Percentiles rank a stretch among this genome's conserved stretches.
phyloP scores from a whole-genome alignment of 257 asterid species.

The Cruciata laevipes region DNA sequence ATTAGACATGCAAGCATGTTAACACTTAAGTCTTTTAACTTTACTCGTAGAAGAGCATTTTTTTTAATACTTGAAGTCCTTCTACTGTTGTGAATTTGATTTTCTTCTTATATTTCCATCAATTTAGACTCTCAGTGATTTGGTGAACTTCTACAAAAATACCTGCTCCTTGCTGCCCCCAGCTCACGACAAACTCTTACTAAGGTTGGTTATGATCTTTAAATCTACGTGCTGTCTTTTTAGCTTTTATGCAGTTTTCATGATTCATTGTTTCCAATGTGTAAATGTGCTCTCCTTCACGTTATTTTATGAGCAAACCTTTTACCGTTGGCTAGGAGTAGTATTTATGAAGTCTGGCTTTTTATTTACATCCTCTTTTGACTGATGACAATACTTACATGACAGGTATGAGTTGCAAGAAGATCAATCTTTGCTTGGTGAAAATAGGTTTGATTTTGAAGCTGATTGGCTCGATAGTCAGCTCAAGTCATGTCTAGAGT shows the following conservation, averaged over 20 bases:
- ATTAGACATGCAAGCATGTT: not conserved
- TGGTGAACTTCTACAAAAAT: conserved; percentile 46
- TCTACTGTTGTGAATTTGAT: conserved; percentile 14
- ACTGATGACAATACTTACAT: not conserved
- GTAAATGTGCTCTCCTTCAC: not conserved
- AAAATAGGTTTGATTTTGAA: conserved; percentile 56
- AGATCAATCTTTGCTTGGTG: conserved; percentile 76
- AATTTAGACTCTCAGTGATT: conserved; percentile 66
- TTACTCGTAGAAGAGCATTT: not conserved
- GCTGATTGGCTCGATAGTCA: conserved; percentile 51
- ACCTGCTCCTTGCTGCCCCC: conserved; percentile 57
- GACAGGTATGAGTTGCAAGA: conserved; percentile 74
- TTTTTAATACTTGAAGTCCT: not conserved
- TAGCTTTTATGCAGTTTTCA: conserved; percentile 1
- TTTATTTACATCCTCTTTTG: not conserved
- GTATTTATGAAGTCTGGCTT: not conserved
- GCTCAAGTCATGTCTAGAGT: conserved; percentile 54
- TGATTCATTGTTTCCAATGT: not conserved
- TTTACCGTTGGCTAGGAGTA: not conserved
- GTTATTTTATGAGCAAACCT: not conserved
- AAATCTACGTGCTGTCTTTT: not conserved
- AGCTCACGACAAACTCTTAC: conserved; percentile 51
- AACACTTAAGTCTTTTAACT: not conserved
- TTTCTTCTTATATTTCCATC: not conserved
- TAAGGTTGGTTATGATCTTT: conserved; percentile 47